Evolutionary conservation across 805 yeast genomes (phyloP), one percentile per base, ranked within the genome.

Genomic region (Henningerozyma blattae): DNA sequence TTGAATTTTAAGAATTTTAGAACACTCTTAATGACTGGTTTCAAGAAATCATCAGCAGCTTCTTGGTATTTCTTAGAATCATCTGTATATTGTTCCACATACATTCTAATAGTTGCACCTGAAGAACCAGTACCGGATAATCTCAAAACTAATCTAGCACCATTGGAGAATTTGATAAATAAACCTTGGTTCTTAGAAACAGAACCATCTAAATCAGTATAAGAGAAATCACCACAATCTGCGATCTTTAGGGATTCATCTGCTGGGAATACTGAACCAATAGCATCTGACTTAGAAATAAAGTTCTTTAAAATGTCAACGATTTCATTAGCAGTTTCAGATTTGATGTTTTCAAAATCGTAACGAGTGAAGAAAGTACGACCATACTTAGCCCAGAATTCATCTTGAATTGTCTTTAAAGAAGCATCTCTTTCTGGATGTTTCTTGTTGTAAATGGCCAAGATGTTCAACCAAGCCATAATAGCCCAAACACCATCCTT

Each of bases 401-500:
- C 73, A 28, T 67, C 60, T 67, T 89, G 97, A 39, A 89, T 89
- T 30, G 72, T 69, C 45, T 74, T 72, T 48, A 91, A 85, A 18
- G 93, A 71, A 15, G 80, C 77, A 34, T 64, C 67, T 25, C 56
- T 59, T 22, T 64, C 66, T 33, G 84, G 80, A 51, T 77, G 66
- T 33, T 62, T 52, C 47, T 69, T 65, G 48, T 75, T 75, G 55
- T 81, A 86, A 32, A 78, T 85, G 15, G 97, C 97, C 50, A 91
- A 69, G 36, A 91, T 82, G 52, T 91, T 91, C 54, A 91, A 72
- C 98, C 98, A 91, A 3, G 98, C 97, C 42, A 85, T 72, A 50
- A 91, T 74, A 22, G 97, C 98, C 98, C 98, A 91, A 38, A 91
- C 60, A 41, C 98, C 98, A 62, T 91, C 98, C 60, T 91, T 91